Percentiles rank a stretch among this genome's conserved stretches.
Evolutionary conservation across 176 grass and related monocot species (phyloP).

Genomic region (Leersia perrieri): DNA sequence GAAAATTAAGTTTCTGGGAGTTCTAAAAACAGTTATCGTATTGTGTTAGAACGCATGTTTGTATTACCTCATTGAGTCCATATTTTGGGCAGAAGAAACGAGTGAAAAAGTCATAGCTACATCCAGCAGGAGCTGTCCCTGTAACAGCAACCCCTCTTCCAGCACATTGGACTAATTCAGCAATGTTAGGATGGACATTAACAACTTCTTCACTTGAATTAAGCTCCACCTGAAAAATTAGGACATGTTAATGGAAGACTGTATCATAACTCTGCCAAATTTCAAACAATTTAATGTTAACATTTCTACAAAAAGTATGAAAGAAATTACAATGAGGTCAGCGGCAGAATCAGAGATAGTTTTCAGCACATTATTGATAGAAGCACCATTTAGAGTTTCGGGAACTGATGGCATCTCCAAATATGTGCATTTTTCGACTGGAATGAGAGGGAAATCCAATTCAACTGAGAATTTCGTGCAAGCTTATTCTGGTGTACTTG

Average conservation of each 20-base stretch:
- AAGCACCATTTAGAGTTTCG: background rate
- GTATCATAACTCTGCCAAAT: background rate
- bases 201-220: slow-evolving; percentile 51
- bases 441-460: background rate
- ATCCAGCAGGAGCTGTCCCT: slow-evolving; percentile 45
- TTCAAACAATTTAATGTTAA: too few species aligned
- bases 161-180: slow-evolving; percentile 45
- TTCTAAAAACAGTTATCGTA: background rate
- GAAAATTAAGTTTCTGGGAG: background rate
- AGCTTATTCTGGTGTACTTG: background rate
- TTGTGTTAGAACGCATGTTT: background rate
- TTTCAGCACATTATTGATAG: background rate
- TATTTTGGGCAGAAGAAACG: slow-evolving; percentile 55
- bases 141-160: slow-evolving; percentile 47
- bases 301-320: background rate
- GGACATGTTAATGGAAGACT: background rate
- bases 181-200: slow-evolving; percentile 48
- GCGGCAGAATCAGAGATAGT: background rate
- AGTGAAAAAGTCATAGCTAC: slow-evolving; percentile 56
- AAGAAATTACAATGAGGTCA: background rate
- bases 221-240: slow-evolving; percentile 42
- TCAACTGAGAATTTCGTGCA: background rate
- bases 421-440: background rate
- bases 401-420: background rate
- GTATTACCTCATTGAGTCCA: slow-evolving; percentile 53